Evolutionary conservation across 352 stramenopile genomes (phyloP).

Genomic region (Phytophthora lateralis): DNA sequence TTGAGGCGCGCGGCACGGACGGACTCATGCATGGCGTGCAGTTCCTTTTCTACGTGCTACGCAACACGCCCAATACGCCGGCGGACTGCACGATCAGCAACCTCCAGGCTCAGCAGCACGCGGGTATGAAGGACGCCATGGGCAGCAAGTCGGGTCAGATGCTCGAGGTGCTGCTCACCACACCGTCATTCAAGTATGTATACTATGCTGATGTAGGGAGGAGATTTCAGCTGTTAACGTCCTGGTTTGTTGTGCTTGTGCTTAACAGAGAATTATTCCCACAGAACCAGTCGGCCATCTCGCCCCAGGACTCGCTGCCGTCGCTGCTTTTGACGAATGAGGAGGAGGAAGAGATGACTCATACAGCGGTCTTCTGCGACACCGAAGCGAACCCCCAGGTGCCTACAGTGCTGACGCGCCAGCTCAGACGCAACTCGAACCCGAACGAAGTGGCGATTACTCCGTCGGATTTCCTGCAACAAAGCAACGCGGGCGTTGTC

Average conservation of each 20-base stretch:
- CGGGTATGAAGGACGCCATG: constrained; percentile 88
- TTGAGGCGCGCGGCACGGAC: constrained; percentile 79
- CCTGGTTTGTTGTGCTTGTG: constrained; percentile 12
- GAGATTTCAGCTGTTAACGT: neutral
- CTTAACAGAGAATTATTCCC: constrained; percentile 58
- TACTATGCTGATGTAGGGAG: neutral
- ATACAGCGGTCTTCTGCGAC: constrained; percentile 75
- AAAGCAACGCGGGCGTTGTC: constrained; percentile 81
- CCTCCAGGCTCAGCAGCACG: constrained; percentile 78
- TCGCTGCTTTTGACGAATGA: constrained; percentile 70
- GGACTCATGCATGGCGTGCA: constrained; percentile 87
- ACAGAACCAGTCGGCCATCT: constrained; percentile 34
- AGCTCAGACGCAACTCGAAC: constrained; percentile 48
- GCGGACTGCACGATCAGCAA: constrained; percentile 87
- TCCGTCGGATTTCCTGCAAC: constrained; percentile 65
- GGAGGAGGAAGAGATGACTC: constrained; percentile 75
- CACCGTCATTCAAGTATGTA: constrained; percentile 81
- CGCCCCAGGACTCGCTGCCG: constrained; percentile 45
- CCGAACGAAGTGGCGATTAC: constrained; percentile 56
- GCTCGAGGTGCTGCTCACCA: constrained; percentile 81
- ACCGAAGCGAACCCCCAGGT: constrained; percentile 69
- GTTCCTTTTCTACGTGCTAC: constrained; percentile 87
- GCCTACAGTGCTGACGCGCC: constrained; percentile 62
- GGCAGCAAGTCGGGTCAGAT: constrained; percentile 85
- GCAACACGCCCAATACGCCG: constrained; percentile 84